Base-by-base conservation (phyloP, 1,284 basidiomycete genomes). In the Violaceomyces palustris region DNA sequence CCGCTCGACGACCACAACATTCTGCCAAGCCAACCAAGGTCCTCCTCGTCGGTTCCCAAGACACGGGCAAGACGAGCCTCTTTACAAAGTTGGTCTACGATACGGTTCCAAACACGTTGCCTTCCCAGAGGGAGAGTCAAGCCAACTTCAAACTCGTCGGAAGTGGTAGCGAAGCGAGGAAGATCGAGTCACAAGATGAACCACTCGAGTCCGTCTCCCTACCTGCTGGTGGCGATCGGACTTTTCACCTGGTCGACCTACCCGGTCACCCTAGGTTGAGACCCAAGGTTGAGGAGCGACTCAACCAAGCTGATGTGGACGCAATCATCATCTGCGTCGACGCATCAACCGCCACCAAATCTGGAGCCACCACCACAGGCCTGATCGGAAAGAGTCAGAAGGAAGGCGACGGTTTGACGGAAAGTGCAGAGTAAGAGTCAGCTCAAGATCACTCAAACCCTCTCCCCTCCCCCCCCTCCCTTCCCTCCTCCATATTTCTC, bases 311-410 rank as follows among this genome's bases (percentile, higher is more conserved):
- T 3, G 69, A 72, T 17, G n/a, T n/a, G n/a, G n/a, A n/a, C n/a
- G 61, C 50, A 7, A 23, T 72, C 14, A 64, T 72, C 12, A 59
- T 69, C 50, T 72, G 69, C 45, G 34, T 70, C n/a, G 69, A 72
- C 29, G 57, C 69, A 11, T 51, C 56, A 26, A 56, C 46, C 32
- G 65, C 67, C 9, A 64, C 64, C 33, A 63, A 67, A 22, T 47
- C 45, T 11, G 50, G 45, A 2, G 38, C 38, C 30, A 40, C 42
- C 11, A 27, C 31, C n/a, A 22, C 37, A 7, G 29, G 37, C 8
- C 31, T 39, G 32, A 44, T 35, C 37, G 31, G 29, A 15, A 41
- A 48, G 23, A 38, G 46, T 39, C 42, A 36, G 47, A 43, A 50
- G 24, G 45, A 37, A 11, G 39, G n/a, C 24, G 24, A 39, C 18